A percentile compares a stretch with the other conserved stretches of the same genome.
phyloP scores from a whole-genome alignment of 2,329 filamentous ascomycete species.

The Pseudocercospora pini-densiflorae region DNA sequence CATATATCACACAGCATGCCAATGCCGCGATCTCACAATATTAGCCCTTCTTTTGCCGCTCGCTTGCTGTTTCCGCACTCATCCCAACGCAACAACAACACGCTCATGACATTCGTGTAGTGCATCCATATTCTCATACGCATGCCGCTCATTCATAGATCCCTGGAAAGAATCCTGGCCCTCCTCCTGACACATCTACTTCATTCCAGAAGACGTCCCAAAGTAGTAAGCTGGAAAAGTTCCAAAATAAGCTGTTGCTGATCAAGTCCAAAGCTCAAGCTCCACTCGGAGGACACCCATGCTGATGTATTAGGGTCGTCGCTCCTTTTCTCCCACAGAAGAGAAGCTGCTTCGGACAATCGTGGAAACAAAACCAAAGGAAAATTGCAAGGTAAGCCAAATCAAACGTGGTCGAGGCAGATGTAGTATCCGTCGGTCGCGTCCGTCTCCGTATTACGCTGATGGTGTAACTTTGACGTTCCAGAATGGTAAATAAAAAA shows the following conservation, averaged over 20 bases:
- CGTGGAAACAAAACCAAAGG: background rate
- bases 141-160: conserved; percentile 1
- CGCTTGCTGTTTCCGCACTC: conserved; percentile 1
- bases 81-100: background rate
- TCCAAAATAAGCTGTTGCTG: conserved; percentile 8
- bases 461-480: conserved; percentile 14
- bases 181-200: conserved; percentile 9
- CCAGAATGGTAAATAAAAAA: conserved; percentile 23
- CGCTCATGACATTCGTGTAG: conserved; percentile 1
- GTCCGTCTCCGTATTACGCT: conserved; percentile 11
- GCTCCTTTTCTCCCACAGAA: background rate
- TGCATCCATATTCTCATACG: conserved; percentile 8
- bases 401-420: conserved; percentile 8
- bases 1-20: conserved; percentile 1
- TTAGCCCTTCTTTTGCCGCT: background rate
- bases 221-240: background rate
- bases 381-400: conserved; percentile 12
- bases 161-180: background rate
- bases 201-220: conserved; percentile 8
- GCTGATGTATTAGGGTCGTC: conserved; percentile 5
- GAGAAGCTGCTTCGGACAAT: conserved; percentile 8
- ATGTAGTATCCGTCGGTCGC: conserved; percentile 7
- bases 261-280: conserved; percentile 2
- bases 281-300: background rate
- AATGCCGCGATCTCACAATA: background rate